Conservation (phyloP, 2,329 filamentous ascomycete species). For the Penicillium sp. region DNA sequence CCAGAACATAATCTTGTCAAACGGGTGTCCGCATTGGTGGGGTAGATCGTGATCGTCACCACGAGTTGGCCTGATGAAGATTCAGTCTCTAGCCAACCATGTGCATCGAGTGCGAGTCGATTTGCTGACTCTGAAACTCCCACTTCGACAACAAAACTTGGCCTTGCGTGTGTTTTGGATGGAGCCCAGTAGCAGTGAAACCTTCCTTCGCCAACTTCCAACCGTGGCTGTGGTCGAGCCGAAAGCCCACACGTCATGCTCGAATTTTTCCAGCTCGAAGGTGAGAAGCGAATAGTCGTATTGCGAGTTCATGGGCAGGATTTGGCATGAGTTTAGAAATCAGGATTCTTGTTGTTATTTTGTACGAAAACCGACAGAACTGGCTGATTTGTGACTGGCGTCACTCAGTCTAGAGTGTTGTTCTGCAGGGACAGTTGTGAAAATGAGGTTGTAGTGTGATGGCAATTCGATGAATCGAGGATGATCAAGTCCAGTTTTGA, state of each 20-base stretch:
- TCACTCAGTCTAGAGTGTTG: no score
- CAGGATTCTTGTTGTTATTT: constrained; percentile 19
- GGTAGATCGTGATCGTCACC: no score
- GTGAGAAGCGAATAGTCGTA: constrained; percentile 15
- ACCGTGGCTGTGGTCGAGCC: constrained; percentile 22
- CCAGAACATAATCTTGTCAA: no score
- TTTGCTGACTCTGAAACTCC: constrained; percentile 19
- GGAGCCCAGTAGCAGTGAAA: constrained; percentile 24
- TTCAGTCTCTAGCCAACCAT: constrained; percentile 19
- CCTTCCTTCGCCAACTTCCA: constrained; percentile 24
- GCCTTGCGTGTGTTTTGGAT: constrained; percentile 10
- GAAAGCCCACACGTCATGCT: neutral
- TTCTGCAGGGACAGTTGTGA: no score
- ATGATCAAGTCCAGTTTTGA: no score
- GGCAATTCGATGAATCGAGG: no score
- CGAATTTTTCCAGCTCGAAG: no score
- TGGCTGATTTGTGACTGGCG: constrained; percentile 10
- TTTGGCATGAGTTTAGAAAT: constrained; percentile 18
- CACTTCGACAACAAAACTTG: constrained; percentile 21
- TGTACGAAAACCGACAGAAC: constrained; percentile 17
- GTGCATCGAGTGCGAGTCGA: constrained; percentile 21
- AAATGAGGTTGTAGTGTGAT: no score
- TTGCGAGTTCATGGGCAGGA: constrained; percentile 17
- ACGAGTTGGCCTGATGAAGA: no score
- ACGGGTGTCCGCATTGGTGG: no score